Evolutionary conservation across 176 grass and related monocot species (phyloP), one percentile per base, ranked within the genome.

Genomic region (Elymus sibiricus): DNA sequence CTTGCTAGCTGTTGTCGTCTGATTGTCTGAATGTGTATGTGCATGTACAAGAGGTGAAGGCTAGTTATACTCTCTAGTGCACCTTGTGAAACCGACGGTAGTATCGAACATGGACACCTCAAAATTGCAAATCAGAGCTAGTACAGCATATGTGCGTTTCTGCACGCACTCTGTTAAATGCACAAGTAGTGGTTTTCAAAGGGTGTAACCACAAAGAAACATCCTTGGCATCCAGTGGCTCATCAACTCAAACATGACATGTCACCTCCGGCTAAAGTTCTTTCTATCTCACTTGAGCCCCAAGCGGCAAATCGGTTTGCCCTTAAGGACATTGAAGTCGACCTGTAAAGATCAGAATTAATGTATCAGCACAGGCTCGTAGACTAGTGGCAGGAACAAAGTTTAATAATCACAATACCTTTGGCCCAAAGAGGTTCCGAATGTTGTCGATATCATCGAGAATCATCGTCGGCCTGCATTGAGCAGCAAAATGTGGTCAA

Each of bases 391-490:
- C 26, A 61, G 22, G 43, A 46, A 53, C 13, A 64, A 27, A 59
- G 3, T 15, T 31, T 83, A 27, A 65, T 38, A 60, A 60, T 11
- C 43, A 64, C 2, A 59, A 24, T 94, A 99, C 97, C 97, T 96
- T 96, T 12, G 97, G 92, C 16, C 97, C 97, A 85, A 99, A 99
- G 87, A 99, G 94, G 65, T 94, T 90, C 44, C 92, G 70, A 15
- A 99, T 99, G 69, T 96, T 96, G 82, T 95, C 90, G 55, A 96
- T 88, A 5, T 88, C 90, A 68, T 94, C 91, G 27, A 96, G 84
- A 71, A 99, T 99, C 94, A 99, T 99, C 28, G 97, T 96, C 29
- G 97, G 97, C 78, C 94, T 99, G 72, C 76, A 65, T 82, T 40
- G 27, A 68, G 59, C 49, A 75, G 43, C 10, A 81, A 21, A 67